Conservation (phyloP, 1,284 basidiomycete species). For the Trametes polyzona region DNA sequence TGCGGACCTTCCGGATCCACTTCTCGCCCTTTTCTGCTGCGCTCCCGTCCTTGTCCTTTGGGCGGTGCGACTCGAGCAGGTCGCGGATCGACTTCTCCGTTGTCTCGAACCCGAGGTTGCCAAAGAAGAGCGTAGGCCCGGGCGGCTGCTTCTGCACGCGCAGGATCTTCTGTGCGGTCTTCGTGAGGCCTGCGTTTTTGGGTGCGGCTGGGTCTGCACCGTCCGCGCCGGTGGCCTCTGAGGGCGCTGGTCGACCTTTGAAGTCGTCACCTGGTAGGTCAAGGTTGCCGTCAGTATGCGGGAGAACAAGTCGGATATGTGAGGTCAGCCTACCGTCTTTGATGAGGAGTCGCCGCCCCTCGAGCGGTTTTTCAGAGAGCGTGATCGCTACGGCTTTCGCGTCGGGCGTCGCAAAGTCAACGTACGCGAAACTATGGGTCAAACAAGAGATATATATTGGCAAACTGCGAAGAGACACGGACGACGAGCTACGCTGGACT, state of each 20-base stretch:
- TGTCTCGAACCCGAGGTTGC: conserved; percentile 87
- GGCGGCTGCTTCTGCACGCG: conserved; percentile 83
- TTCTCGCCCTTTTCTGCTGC: conserved; percentile 19
- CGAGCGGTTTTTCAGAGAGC: conserved; percentile 80
- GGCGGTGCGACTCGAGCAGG: conserved; percentile 70
- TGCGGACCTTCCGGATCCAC: conserved; percentile 88
- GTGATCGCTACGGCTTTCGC: conserved; percentile 77
- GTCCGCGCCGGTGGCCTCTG: conserved; percentile 35
- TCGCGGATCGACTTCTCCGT: conserved; percentile 78
- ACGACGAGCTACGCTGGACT: conserved; percentile 32
- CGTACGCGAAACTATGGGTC: conserved; percentile 84
- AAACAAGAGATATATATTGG: conserved; percentile 22
- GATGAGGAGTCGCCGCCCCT: conserved; percentile 89
- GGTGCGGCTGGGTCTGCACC: conserved; percentile 34
- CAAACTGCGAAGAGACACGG: neutral
- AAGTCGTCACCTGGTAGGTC: conserved; percentile 67
- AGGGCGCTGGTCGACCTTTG: conserved; percentile 59
- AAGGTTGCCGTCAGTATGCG: neutral
- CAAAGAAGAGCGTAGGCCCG: conserved; percentile 84
- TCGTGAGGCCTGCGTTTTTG: conserved; percentile 56
- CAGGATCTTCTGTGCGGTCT: conserved; percentile 84
- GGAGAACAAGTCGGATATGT: too few species aligned
- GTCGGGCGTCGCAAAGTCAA: conserved; percentile 86
- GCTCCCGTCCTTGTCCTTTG: conserved; percentile 30
- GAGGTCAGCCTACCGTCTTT: conserved; percentile 77